A percentile compares a stretch with the other conserved stretches of the same genome.
Evolutionary conservation across 345 rosid genomes (phyloP).

Genomic region (Microthlaspi erraticum): DNA sequence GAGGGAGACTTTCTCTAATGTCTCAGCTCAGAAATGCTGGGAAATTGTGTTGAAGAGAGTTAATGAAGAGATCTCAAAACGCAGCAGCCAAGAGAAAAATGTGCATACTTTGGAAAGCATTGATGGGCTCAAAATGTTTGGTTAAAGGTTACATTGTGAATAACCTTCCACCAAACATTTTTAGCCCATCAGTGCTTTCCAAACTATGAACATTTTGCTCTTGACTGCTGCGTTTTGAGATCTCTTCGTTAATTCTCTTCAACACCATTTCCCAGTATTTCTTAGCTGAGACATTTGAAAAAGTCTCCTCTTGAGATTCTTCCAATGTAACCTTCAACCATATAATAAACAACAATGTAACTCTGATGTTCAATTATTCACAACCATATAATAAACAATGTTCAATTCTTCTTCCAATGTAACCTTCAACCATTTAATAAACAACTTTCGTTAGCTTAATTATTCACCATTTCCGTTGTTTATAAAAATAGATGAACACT

Average conservation of each 20-base stretch:
- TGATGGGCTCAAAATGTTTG: constrained; percentile 78
- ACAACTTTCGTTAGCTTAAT: too few species aligned
- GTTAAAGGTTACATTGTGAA: too few species aligned
- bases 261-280: constrained; percentile 87
- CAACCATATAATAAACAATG: too few species aligned
- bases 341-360: constrained; percentile 4
- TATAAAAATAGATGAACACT: too few species aligned
- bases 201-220: constrained; percentile 30
- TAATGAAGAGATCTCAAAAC: constrained; percentile 33
- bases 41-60: constrained; percentile 65
- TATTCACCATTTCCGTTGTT: too few species aligned
- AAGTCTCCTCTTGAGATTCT: constrained; percentile 57
- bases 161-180: constrained; percentile 91
- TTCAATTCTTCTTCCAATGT: too few species aligned
- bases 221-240: not conserved
- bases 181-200: constrained; percentile 56
- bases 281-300: constrained; percentile 59
- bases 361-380: too few species aligned
- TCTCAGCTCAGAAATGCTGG: constrained; percentile 82
- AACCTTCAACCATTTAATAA: too few species aligned
- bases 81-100: not conserved
- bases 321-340: constrained; percentile 70
- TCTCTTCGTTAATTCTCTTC: constrained; percentile 47
- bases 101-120: constrained; percentile 43
- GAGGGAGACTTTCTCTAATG: constrained; percentile 51